Base-by-base conservation (phyloP, 2,329 filamentous ascomycete genomes). In the Thelonectria rubi region DNA sequence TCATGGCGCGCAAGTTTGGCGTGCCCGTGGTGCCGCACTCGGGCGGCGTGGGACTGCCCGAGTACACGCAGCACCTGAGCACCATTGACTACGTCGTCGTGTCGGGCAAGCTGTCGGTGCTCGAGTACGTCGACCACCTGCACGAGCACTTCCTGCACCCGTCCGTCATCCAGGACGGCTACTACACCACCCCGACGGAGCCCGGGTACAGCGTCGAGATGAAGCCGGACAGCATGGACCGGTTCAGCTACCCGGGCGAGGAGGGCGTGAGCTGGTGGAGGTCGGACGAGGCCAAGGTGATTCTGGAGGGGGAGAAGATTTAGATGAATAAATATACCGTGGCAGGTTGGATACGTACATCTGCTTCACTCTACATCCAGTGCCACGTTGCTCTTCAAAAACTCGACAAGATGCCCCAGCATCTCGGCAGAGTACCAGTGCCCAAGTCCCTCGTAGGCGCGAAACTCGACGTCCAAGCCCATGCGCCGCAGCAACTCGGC, bases 11-110 rank as follows among this genome's bases (percentile, higher is more conserved):
- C 73, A 93, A 93, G 80, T 88, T 88, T 74, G 83, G 84, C 54
- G 85, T 97, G 3, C 93, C 93, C 14, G 90, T 97, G 68, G 93
- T 97, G 6, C 93, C 94, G 1, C 93, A 97, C 80, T 92, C 89
- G 1, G 93, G 94, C 18, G 93, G 93, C 67, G 93, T 97, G 2
- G 94, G 93, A 6, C 82, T 97, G 65, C 93, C 93, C 39, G 94
- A 97, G 79, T 97, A 97, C 81, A 97, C 94, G 0, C 92, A 97
- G 81, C 93, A 97, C 78, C 79, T 97, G 64, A 92, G 88, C 78
- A 97, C 93, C 14, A 95, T 97, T 68, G 94, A 97, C 79, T 97
- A 97, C 71, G 91, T 97, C 3, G 90, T 90, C 46, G 92, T 97
- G 1, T 90, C 85, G 63, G 93, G 91, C 17, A 91, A 93, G 83